These are phyloP conservation scores for Aspergillus saccharolyticus DNA, from an alignment of 495 filamentous ascomycete species.

Conservation along the genomic window DNA sequence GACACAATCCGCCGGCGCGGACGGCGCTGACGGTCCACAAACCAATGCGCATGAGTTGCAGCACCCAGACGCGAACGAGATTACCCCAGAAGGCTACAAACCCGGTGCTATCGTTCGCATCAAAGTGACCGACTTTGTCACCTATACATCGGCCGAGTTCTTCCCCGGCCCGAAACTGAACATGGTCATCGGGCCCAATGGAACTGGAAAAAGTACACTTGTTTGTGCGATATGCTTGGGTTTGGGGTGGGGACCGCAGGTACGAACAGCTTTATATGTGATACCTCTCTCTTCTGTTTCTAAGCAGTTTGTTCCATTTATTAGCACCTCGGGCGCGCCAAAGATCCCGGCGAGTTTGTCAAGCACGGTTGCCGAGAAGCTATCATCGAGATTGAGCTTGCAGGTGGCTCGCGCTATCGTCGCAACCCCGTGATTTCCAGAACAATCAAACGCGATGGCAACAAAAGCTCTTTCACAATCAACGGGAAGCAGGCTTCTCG, in stretches of 20 bases:
- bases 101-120: conserved; percentile 89
- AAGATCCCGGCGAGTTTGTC: conserved; percentile 81
- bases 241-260: conserved; percentile 71
- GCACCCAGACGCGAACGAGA: conserved; percentile 7
- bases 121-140: conserved; percentile 87
- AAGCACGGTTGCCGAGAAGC: conserved; percentile 81
- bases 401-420: conserved; percentile 43
- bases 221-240: conserved; percentile 97
- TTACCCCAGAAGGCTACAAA: conserved; percentile 44
- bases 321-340: conserved; percentile 79
- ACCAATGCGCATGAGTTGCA: neutral
- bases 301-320: conserved; percentile 6
- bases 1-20: neutral
- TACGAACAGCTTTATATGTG: conserved; percentile 27
- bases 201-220: conserved; percentile 94
- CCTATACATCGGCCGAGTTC: conserved; percentile 87
- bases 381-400: conserved; percentile 82
- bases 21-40: neutral
- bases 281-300: neutral
- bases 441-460: conserved; percentile 73
- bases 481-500: conserved; percentile 55
- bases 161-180: conserved; percentile 87
- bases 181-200: conserved; percentile 98
- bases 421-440: conserved; percentile 69
- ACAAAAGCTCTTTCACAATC: conserved; percentile 67